phyloP scores from a whole-genome alignment of 371 early-diverging fungal species.

The Haplosporangium sp. region DNA sequence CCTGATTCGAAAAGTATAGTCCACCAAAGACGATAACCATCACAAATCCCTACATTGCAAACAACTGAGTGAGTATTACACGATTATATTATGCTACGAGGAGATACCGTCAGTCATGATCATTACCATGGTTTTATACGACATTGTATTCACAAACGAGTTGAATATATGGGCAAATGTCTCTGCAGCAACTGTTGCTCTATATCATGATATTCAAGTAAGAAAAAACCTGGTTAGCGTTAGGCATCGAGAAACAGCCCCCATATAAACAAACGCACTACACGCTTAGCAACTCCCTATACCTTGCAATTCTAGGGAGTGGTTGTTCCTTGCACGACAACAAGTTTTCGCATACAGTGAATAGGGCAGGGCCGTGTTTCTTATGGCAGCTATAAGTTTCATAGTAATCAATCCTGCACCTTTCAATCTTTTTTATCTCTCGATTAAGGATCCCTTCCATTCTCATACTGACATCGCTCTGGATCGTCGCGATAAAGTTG shows the following conservation, averaged over 20 bases:
- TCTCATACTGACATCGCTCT: conserved; percentile 31
- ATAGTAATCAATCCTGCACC: conserved; percentile 15
- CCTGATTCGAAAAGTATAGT: conserved; percentile 40
- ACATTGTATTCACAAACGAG: conserved; percentile 40
- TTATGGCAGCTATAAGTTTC: background rate
- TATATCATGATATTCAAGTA: background rate
- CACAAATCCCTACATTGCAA: conserved; percentile 24
- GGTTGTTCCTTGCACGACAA: conserved; percentile 7
- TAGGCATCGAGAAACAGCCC: too few relatives aligned
- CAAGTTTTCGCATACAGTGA: background rate
- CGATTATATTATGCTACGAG: too few relatives aligned
- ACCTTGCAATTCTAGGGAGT: conserved; percentile 28
- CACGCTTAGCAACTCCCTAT: background rate
- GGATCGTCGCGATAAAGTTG: conserved; percentile 40
- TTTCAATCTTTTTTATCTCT: background rate
- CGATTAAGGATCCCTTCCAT: conserved; percentile 5
- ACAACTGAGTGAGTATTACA: too few relatives aligned
- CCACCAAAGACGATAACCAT: conserved; percentile 42
- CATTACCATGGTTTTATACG: conserved; percentile 49
- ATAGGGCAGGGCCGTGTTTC: background rate
- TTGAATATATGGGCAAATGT: conserved; percentile 43
- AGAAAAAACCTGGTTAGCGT: background rate
- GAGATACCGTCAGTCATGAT: too few relatives aligned
- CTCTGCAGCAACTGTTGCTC: conserved; percentile 33
- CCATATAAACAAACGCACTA: too few relatives aligned